Evolutionary conservation across 768 basidiomycete genomes (phyloP).

Genomic region (Boletus fagicola): DNA sequence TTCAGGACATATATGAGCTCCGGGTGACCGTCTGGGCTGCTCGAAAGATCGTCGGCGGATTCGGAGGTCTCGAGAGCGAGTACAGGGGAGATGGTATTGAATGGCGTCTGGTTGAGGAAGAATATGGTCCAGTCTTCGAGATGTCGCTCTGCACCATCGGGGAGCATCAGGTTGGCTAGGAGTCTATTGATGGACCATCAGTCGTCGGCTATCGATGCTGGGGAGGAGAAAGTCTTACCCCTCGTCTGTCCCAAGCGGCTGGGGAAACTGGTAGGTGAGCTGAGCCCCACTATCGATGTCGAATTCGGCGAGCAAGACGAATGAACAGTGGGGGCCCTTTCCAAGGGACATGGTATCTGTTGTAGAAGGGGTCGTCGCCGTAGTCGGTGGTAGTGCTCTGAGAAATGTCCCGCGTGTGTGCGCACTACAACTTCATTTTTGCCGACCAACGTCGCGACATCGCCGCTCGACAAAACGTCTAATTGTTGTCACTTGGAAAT

Average conservation of each 20-base stretch:
- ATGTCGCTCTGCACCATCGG: constrained; percentile 95
- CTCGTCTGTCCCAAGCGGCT: constrained; percentile 91
- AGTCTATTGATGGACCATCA: constrained; percentile 48
- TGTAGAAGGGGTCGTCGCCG: background rate
- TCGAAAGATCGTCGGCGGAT: constrained; percentile 27
- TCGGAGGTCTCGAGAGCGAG: constrained; percentile 63
- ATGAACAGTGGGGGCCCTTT: constrained; percentile 79
- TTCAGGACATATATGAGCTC: constrained; percentile 86
- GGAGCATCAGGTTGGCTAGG: constrained; percentile 96
- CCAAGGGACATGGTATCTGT: constrained; percentile 47
- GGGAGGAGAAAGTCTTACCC: constrained; percentile 51
- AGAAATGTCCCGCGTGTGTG: constrained; percentile 7
- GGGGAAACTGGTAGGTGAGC: constrained; percentile 94
- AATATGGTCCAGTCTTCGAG: constrained; percentile 98
- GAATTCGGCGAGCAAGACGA: constrained; percentile 97
- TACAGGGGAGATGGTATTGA: constrained; percentile 82
- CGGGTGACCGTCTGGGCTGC: constrained; percentile 28
- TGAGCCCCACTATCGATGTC: constrained; percentile 94
- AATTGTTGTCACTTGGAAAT: constrained; percentile 13
- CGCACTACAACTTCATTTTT: constrained; percentile 9
- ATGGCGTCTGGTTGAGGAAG: constrained; percentile 92
- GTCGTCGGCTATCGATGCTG: background rate
- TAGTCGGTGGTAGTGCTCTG: background rate
- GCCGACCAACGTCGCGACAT: constrained; percentile 13
- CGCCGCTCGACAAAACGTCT: constrained; percentile 9